Evolutionary conservation across 2,329 filamentous ascomycete species (phyloP).

Genomic region (Exophiala calicioides): DNA sequence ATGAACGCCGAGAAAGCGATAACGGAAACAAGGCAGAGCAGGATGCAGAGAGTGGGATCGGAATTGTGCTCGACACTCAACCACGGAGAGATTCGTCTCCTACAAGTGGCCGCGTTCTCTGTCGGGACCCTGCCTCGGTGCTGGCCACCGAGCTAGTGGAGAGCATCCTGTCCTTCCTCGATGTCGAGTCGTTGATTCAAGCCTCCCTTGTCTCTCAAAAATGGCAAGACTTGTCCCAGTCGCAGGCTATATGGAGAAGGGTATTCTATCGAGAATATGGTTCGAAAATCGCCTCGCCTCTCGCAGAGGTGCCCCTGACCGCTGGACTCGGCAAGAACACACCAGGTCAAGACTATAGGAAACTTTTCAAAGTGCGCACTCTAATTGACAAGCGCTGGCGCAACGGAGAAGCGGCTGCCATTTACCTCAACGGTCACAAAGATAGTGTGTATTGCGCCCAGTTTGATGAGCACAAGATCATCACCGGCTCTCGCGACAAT

Average conservation of each 20-base stretch:
- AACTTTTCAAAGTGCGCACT: slow-evolving; percentile 75
- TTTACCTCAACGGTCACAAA: slow-evolving; percentile 89
- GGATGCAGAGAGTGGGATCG: slow-evolving; percentile 54
- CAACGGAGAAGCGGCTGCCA: slow-evolving; percentile 71
- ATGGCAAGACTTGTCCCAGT: slow-evolving; percentile 59
- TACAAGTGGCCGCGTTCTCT: slow-evolving; percentile 39
- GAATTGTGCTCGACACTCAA: slow-evolving; percentile 41
- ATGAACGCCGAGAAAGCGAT: slow-evolving; percentile 30
- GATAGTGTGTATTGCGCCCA: slow-evolving; percentile 98
- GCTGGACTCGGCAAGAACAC: slow-evolving; percentile 54
- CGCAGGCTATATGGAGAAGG: slow-evolving; percentile 62
- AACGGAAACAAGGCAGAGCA: slow-evolving; percentile 36
- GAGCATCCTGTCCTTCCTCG: slow-evolving; percentile 61
- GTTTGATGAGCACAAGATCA: slow-evolving; percentile 98
- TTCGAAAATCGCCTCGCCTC: slow-evolving; percentile 19
- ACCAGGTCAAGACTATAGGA: slow-evolving; percentile 77
- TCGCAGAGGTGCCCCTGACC: slow-evolving; percentile 20
- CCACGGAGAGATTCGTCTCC: slow-evolving; percentile 41
- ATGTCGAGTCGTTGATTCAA: slow-evolving; percentile 56
- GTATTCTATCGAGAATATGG: slow-evolving; percentile 61
- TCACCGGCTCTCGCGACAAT: slow-evolving; percentile 92
- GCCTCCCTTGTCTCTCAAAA: slow-evolving; percentile 58
- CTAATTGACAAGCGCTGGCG: slow-evolving; percentile 79
- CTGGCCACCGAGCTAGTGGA: slow-evolving; percentile 62
- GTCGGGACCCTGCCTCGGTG: slow-evolving; percentile 54